Evolutionary conservation across 176 grass and related monocot species (phyloP), one percentile per base, ranked within the genome.

Genomic region (Oryza glumipatula): DNA sequence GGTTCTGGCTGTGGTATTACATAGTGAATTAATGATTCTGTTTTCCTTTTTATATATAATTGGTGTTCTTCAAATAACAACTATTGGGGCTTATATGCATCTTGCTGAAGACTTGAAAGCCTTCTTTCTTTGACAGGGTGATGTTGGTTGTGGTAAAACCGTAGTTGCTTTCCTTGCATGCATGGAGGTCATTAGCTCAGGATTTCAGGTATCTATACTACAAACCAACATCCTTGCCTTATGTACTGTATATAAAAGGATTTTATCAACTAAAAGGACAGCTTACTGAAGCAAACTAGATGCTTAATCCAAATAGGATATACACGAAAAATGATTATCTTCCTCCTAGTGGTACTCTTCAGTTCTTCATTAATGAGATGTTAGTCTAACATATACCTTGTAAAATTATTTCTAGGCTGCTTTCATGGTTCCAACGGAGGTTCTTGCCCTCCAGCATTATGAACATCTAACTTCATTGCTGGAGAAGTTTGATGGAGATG

Each of bases 81-180:
- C 21, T 52, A 61, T 45, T 48, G 15, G 39, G 54, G 52, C 36
- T 68, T 84, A 65, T 89, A 65, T 86, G 26, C 60, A 83, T 83
- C 73, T 79, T 88, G 32, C 21, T 83, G 35, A 79, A 17, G 83
- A 70, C 17, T 68, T 70, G 19, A 7, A 45, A 43, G 52, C 26
- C 24, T 70, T 76, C 76, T 86, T 83, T 4, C 78, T 86, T 47
- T 85, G 73, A 24, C 79, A 98, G 96, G 96, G 96, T n/a, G 96
- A 98, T 94, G 96, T 98, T 80, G 93, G 96, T 36, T 98, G 96
- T 83, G 96, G 96, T 22, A 98, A 98, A 87, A 98, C 96, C 33
- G 15, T 95, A 69, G 96, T 98, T 92, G 89, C 96, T 61, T 98
- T 98, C 88, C 83, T 98, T 70, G 87, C 93, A 80, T 94, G 96